These are phyloP conservation scores for Orobanche coerulescens DNA, from an alignment of 257 asterid genomes.

Conservation along the genomic window DNA sequence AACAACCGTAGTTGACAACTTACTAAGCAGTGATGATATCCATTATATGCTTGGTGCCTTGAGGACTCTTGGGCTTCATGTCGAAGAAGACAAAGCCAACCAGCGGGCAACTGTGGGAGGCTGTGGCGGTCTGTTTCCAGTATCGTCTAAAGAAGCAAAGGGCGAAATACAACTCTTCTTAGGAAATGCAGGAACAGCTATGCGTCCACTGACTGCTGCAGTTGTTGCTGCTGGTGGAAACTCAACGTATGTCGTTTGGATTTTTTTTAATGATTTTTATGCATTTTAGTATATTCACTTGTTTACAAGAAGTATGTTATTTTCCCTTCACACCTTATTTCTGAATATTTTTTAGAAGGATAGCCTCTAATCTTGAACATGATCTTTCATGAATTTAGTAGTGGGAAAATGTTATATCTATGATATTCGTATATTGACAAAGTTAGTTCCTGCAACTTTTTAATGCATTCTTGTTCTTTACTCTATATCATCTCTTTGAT, in stretches of 20 bases:
- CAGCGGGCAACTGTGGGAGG: slow-evolving; percentile 85
- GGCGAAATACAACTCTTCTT: slow-evolving; percentile 87
- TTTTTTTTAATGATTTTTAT: slow-evolving; percentile 1
- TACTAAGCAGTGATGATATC: slow-evolving; percentile 80
- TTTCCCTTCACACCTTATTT: background rate
- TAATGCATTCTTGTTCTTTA: too few species aligned
- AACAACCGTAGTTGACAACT: slow-evolving; percentile 84
- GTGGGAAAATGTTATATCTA: background rate
- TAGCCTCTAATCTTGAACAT: slow-evolving; percentile 9
- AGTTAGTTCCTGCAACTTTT: too few species aligned
- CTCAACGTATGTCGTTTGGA: slow-evolving; percentile 44
- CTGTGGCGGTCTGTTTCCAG: slow-evolving; percentile 81
- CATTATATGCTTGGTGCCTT: slow-evolving; percentile 94
- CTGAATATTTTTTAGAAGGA: background rate
- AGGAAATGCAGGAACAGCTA: slow-evolving; percentile 99
- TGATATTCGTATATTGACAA: too few species aligned
- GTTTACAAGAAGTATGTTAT: background rate
- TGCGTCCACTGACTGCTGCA: slow-evolving; percentile 98
- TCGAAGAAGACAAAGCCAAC: slow-evolving; percentile 61
- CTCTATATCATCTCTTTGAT: too few species aligned
- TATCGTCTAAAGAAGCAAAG: slow-evolving; percentile 54
- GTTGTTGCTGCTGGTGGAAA: slow-evolving; percentile 92
- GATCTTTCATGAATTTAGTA: background rate
- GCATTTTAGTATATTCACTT: slow-evolving; percentile 10
- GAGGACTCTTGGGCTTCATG: slow-evolving; percentile 76